Evolutionary conservation across 768 basidiomycete genomes (phyloP).

Genomic region (Clitopilus passeckerianus): DNA sequence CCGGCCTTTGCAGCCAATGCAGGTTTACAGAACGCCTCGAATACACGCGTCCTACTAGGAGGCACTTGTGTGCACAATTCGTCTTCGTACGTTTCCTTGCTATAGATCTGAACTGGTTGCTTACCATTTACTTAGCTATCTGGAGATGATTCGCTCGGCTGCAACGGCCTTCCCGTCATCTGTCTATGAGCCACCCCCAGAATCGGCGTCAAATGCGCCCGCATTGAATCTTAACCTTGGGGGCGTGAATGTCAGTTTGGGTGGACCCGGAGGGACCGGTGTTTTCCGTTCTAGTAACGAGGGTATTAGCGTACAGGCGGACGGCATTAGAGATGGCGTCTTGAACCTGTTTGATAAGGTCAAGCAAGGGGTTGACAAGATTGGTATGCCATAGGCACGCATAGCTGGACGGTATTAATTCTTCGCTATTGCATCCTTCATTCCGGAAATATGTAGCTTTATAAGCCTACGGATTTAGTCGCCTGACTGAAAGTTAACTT

Average conservation of each 20-base stretch:
- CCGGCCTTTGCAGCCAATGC: slow-evolving; percentile 42
- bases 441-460: too few species aligned
- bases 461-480: too few species aligned
- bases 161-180: slow-evolving; percentile 56
- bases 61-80: slow-evolving; percentile 97
- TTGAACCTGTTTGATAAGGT: slow-evolving; percentile 86
- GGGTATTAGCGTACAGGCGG: slow-evolving; percentile 70
- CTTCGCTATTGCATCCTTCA: neutral
- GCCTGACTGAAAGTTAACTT: too few species aligned
- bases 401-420: too few species aligned
- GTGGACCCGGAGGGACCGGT: slow-evolving; percentile 78
- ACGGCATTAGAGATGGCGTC: slow-evolving; percentile 87
- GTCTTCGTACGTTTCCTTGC: slow-evolving; percentile 53
- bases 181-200: slow-evolving; percentile 73
- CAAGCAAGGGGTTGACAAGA: slow-evolving; percentile 76
- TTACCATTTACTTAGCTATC: slow-evolving; percentile 47
- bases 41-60: slow-evolving; percentile 79
- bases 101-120: slow-evolving; percentile 4
- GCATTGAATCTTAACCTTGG: slow-evolving; percentile 90
- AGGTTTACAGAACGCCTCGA: slow-evolving; percentile 45
- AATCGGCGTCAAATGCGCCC: slow-evolving; percentile 67
- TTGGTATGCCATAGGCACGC: slow-evolving; percentile 34
- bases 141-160: slow-evolving; percentile 83
- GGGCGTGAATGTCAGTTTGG: slow-evolving; percentile 89
- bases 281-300: slow-evolving; percentile 82